phyloP scores from a whole-genome alignment of 176 grass and related monocot species.

The Juncus inflexus region DNA sequence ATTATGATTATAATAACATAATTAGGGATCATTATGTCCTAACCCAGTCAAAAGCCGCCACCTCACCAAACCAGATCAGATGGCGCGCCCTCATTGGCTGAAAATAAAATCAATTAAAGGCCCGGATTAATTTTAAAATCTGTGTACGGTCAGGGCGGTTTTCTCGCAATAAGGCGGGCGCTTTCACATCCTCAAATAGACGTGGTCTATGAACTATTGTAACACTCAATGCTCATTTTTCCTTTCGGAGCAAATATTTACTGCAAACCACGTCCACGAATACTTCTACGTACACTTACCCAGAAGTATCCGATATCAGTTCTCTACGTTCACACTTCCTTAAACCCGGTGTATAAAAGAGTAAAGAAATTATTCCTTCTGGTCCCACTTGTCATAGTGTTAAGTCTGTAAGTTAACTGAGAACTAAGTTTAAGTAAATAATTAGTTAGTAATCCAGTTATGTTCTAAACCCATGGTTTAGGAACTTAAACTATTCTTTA shows the following conservation, averaged over 20 bases:
- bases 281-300: too few species aligned
- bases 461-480: conserved; percentile 24
- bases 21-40: too few species aligned
- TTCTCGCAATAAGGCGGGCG: conserved; percentile 17
- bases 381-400: neutral
- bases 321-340: neutral
- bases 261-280: too few species aligned
- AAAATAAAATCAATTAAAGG: too few species aligned
- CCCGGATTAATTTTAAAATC: conserved; percentile 5
- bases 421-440: neutral
- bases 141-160: conserved; percentile 19
- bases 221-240: too few species aligned
- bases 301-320: too few species aligned
- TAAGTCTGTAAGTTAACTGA: neutral
- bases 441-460: neutral
- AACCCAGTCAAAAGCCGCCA: too few species aligned
- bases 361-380: neutral
- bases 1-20: too few species aligned
- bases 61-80: too few species aligned
- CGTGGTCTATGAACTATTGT: neutral
- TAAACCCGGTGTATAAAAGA: neutral
- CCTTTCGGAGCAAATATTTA: too few species aligned
- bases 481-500: neutral
- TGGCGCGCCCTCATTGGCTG: too few species aligned
- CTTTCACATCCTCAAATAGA: neutral